Conservation (phyloP, 495 filamentous ascomycete genomes). For the Monascus purpureus region DNA sequence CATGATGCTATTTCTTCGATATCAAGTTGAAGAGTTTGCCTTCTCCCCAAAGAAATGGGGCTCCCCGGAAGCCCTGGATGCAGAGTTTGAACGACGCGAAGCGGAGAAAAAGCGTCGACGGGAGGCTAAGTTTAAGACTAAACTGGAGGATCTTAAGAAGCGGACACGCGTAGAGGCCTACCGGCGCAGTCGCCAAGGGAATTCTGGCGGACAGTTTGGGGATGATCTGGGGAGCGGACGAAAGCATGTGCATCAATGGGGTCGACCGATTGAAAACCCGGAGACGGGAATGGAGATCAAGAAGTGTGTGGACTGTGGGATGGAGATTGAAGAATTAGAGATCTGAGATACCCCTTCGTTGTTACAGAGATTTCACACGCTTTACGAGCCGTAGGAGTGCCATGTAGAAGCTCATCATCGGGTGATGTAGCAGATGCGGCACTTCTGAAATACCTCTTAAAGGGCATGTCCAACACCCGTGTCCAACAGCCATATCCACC, state of each 20-base stretch:
- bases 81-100: conserved; percentile 73
- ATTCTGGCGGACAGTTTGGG: conserved; percentile 53
- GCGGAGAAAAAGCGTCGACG: conserved; percentile 73
- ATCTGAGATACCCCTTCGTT: conserved; percentile 43
- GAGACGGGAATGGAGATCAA: conserved; percentile 68
- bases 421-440: too few relatives aligned
- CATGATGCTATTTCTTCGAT: conserved; percentile 94
- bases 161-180: conserved; percentile 86
- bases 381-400: too few relatives aligned
- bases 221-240: conserved; percentile 50
- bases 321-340: conserved; percentile 95
- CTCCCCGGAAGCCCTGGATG: conserved; percentile 67
- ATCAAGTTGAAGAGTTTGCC: conserved; percentile 86
- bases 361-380: too few relatives aligned
- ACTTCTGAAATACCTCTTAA: too few relatives aligned
- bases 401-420: too few relatives aligned
- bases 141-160: conserved; percentile 81
- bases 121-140: conserved; percentile 81
- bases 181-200: conserved; percentile 45
- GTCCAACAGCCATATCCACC: too few relatives aligned
- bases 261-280: conserved; percentile 58
- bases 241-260: conserved; percentile 91
- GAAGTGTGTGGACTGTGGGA: conserved; percentile 78
- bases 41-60: conserved; percentile 78
- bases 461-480: too few relatives aligned